Evolutionary conservation across 257 asterid genomes (phyloP), one percentile per base, ranked within the genome.

Genomic region (Solanum chiquidenum): DNA sequence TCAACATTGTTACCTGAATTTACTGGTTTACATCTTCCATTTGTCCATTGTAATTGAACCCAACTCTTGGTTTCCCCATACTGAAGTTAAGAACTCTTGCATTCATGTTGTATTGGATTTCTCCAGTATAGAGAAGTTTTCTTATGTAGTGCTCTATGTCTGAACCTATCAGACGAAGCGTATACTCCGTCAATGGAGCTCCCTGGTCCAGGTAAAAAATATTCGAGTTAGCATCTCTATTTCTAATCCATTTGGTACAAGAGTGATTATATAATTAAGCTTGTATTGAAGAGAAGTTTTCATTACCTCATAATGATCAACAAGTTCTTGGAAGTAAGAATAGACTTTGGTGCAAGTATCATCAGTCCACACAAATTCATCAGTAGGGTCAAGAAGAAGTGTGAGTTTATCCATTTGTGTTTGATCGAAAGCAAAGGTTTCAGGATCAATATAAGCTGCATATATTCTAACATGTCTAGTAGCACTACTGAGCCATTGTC

Each of bases 31-130:
- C 80, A 71, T 94, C 95, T 83, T 89, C 92, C 86, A 92, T 77
- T 69, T 90, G 91, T 35, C 94, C 98, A 13, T 92, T 90, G 77
- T 93, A 96, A 82, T 83, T 95, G 91, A 96, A 95, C 25, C 98
- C 98, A 4, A 95, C 87, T 18, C 98, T 92, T 7, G 98, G 99
- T 91, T 96, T 95, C 25, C 99, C 99, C 99, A 94, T 96, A 94
- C 98, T 96, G 93, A 96, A 96, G 91, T 96, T 96, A 86, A 96
- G 90, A 27, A 96, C 98, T 84, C 93, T 94, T 69, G 99, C 99
- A 86, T 96, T 89, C 98, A 96, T 96, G 88, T 96, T 96, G 91
- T 96, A 94, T 31, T 95, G 95, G 82, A 95, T 95, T 80, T 93
- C 94, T 86, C 98, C 98, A 87, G 91, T 88, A 35, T 92, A 96